Percentiles rank a stretch among this genome's conserved stretches.
Conservation (phyloP, 805 yeast species). For the Suhomyces sp. region DNA sequence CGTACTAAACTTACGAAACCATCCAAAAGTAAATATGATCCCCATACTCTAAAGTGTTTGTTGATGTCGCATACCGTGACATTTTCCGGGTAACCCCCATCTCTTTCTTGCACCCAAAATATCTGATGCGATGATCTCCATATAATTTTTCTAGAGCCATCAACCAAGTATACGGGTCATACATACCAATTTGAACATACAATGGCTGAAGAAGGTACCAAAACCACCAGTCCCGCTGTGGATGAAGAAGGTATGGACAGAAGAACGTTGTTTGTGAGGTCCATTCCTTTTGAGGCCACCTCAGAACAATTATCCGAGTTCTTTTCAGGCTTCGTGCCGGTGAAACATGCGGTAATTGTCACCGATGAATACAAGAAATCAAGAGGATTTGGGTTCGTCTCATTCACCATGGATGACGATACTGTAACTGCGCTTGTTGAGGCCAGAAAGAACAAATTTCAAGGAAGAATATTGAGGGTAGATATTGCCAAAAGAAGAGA, state of each 20-base stretch:
- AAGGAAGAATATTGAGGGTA: slow-evolving; percentile 65
- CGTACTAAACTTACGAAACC: too few relatives aligned
- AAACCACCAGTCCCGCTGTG: background rate
- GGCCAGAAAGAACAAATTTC: slow-evolving; percentile 64
- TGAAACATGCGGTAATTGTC: slow-evolving; percentile 91
- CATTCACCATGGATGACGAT: slow-evolving; percentile 83
- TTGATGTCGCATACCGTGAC: slow-evolving; percentile 4
- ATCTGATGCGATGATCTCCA: slow-evolving; percentile 6
- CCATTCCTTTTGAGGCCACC: slow-evolving; percentile 78
- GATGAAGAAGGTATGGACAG: slow-evolving; percentile 45
- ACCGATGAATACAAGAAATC: slow-evolving; percentile 73
- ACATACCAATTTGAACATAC: background rate
- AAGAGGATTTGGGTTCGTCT: slow-evolving; percentile 94
- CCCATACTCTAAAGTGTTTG: background rate
- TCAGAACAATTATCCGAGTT: slow-evolving; percentile 78
- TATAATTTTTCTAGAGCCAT: slow-evolving; percentile 1
- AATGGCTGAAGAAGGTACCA: slow-evolving; percentile 2
- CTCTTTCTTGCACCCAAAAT: too few relatives aligned
- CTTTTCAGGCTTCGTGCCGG: slow-evolving; percentile 91
- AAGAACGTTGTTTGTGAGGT: slow-evolving; percentile 79
- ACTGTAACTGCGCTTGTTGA: slow-evolving; percentile 70
- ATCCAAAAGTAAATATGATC: too few relatives aligned
- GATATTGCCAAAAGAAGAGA: slow-evolving; percentile 93
- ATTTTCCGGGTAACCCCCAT: slow-evolving; percentile 8
- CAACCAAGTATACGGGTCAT: too few relatives aligned